These are phyloP conservation scores for Talaromyces sp. DNA, from an alignment of 2,329 filamentous ascomycete species.

Conservation along the genomic window DNA sequence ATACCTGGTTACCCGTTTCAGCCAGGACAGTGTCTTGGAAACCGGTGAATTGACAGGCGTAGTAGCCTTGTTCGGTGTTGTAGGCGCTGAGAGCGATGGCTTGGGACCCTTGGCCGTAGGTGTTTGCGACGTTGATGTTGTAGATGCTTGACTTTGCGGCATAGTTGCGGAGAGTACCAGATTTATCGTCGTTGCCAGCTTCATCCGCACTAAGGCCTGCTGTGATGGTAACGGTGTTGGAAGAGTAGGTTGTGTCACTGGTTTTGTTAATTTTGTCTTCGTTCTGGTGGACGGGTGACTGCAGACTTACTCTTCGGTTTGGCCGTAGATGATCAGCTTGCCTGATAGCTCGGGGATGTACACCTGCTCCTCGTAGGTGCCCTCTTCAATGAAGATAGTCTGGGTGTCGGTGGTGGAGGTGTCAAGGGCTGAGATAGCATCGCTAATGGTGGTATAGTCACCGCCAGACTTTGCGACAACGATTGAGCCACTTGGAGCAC, in stretches of 20 bases:
- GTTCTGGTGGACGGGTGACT: not conserved
- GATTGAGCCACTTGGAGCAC: constrained; percentile 27
- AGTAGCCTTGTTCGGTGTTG: constrained; percentile 18
- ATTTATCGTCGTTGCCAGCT: constrained; percentile 23
- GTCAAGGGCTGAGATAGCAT: constrained; percentile 62
- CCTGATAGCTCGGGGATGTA: constrained; percentile 54
- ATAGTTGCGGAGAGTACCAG: constrained; percentile 17
- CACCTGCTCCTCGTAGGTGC: constrained; percentile 65
- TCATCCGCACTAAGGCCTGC: constrained; percentile 12
- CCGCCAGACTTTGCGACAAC: constrained; percentile 29
- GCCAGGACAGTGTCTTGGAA: constrained; percentile 31
- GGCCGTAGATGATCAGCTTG: constrained; percentile 61
- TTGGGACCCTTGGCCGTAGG: constrained; percentile 33
- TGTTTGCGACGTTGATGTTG: constrained; percentile 39
- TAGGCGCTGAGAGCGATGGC: constrained; percentile 29
- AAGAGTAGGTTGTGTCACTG: constrained; percentile 48
- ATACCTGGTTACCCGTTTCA: constrained; percentile 32
- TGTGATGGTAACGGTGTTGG: constrained; percentile 62
- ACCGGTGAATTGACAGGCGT: constrained; percentile 20
- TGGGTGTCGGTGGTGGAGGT: constrained; percentile 53
- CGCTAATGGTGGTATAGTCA: constrained; percentile 26
- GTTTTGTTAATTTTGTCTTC: not conserved
- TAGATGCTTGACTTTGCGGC: constrained; percentile 20
- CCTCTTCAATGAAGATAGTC: constrained; percentile 65
- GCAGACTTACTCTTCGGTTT: constrained; percentile 49